Conservation (phyloP, 1,284 basidiomycete genomes). For the Flammula alnicola region DNA sequence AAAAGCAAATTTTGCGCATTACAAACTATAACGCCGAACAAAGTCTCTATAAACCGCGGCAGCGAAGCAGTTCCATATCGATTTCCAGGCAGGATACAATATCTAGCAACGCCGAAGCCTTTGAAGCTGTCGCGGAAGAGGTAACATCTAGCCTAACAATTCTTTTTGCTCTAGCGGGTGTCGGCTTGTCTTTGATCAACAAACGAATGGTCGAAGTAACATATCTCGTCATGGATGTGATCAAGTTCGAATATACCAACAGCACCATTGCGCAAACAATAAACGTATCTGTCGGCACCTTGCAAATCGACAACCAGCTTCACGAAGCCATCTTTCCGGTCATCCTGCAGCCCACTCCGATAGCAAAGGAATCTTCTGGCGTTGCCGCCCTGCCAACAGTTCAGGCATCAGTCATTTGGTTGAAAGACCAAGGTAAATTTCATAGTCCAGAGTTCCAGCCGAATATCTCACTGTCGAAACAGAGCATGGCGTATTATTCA, state of each 20-base stretch:
- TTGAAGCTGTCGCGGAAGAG: constrained; percentile 88
- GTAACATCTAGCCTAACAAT: constrained; percentile 73
- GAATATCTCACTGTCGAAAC: background rate
- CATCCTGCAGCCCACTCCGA: constrained; percentile 92
- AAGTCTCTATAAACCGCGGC: constrained; percentile 88
- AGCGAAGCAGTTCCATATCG: constrained; percentile 50
- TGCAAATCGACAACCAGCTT: constrained; percentile 98
- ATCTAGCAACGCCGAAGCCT: constrained; percentile 73
- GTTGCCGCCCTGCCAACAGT: constrained; percentile 90
- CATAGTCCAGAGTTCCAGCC: background rate
- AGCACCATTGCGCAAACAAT: constrained; percentile 84
- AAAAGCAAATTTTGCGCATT: constrained; percentile 87
- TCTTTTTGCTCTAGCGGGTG: constrained; percentile 84
- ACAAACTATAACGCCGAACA: constrained; percentile 86
- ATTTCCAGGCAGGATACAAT: constrained; percentile 74
- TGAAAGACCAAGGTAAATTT: constrained; percentile 87
- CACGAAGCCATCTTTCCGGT: constrained; percentile 97
- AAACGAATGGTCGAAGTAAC: constrained; percentile 88
- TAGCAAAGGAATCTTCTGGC: constrained; percentile 82
- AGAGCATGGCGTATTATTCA: constrained; percentile 96
- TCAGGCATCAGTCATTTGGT: constrained; percentile 86
- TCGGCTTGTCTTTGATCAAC: constrained; percentile 94
- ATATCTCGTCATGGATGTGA: constrained; percentile 81
- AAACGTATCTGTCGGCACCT: constrained; percentile 83
- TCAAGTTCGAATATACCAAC: constrained; percentile 89